Conservation (phyloP, 164 flowering plant genomes). For the Tetrastigma voinierianum region DNA sequence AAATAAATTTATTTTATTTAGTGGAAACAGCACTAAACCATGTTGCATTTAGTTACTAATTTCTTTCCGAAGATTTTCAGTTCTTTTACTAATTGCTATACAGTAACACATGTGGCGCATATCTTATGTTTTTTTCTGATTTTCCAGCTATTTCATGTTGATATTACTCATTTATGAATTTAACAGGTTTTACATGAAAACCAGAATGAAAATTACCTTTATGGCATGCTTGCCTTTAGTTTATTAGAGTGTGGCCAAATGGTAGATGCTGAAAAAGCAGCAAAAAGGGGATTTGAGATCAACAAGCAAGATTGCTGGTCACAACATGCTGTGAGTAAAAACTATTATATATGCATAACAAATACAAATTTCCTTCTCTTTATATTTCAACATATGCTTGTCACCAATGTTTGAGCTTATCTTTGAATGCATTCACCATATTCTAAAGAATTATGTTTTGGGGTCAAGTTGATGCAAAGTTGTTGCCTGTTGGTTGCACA, state of each 20-base stretch:
- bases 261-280: constrained; percentile 80
- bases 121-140: neutral
- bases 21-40: neutral
- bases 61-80: neutral
- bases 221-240: constrained; percentile 92
- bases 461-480: no score
- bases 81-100: neutral
- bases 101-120: neutral
- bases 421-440: no score
- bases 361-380: neutral
- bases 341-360: neutral
- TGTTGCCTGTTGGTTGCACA: no score
- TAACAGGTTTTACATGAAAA: constrained; percentile 67
- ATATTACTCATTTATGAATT: neutral
- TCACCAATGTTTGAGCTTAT: no score
- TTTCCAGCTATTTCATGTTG: neutral
- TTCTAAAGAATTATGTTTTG: no score
- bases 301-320: constrained; percentile 78
- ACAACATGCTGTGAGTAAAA: constrained; percentile 77
- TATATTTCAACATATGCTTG: no score
- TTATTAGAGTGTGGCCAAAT: constrained; percentile 76
- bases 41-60: neutral
- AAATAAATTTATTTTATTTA: neutral
- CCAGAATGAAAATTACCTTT: constrained; percentile 54
- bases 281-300: constrained; percentile 70